Percentiles rank a stretch among this genome's conserved stretches.
Evolutionary conservation across 169 alveolate genomes (phyloP).

Genomic region (Plasmodium reichenowi): DNA sequence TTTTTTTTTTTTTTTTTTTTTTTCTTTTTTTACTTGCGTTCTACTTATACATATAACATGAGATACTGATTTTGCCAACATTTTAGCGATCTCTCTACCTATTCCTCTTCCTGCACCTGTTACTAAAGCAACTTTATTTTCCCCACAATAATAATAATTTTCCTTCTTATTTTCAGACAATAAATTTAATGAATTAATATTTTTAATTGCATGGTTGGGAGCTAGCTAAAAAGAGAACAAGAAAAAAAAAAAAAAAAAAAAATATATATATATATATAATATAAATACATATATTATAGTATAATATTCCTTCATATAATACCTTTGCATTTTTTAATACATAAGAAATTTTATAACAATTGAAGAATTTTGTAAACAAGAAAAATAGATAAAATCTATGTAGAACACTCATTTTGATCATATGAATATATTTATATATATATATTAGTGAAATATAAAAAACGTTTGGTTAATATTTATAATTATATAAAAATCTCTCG

Average conservation of each 20-base stretch:
- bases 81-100: conserved; percentile 79
- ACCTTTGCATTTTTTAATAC: conserved; percentile 28
- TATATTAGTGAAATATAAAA: too few relatives aligned
- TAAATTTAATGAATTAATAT: neutral
- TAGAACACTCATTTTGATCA: conserved; percentile 11
- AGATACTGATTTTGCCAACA: conserved; percentile 78
- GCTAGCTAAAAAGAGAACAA: conserved; percentile 37
- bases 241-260: neutral
- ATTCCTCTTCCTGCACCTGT: conserved; percentile 85
- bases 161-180: conserved; percentile 4
- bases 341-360: conserved; percentile 27
- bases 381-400: conserved; percentile 9
- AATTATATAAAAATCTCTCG: too few relatives aligned
- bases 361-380: conserved; percentile 14
- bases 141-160: conserved; percentile 75
- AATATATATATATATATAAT: conserved; percentile 4
- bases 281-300: neutral
- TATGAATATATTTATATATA: neutral
- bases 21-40: conserved; percentile 62
- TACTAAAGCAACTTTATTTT: conserved; percentile 79
- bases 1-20: neutral
- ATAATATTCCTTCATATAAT: neutral
- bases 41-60: conserved; percentile 78
- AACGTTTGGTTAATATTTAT: too few relatives aligned
- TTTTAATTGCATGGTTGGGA: conserved; percentile 8